A percentile compares a stretch with the other conserved stretches of the same genome.
Conservation (phyloP, 257 asterid genomes). For the Solanum microdontum region DNA sequence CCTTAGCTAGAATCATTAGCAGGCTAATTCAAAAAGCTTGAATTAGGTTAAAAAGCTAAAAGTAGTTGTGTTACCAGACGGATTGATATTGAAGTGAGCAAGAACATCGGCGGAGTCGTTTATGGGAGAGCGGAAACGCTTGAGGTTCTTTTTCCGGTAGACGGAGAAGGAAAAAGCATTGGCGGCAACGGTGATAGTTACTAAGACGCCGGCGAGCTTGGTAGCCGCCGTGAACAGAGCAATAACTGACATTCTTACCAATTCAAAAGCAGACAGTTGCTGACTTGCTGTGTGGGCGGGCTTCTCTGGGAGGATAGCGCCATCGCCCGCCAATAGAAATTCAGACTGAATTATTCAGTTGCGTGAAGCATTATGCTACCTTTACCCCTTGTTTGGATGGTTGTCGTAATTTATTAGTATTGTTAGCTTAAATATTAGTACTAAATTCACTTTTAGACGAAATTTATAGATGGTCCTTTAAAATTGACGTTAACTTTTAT, state of each 20-base stretch:
- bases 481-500: too few relatives aligned
- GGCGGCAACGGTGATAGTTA: slow-evolving; percentile 74
- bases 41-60: neutral
- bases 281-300: neutral
- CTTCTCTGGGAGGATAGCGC: neutral
- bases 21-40: neutral
- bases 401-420: neutral
- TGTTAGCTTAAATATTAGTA: too few relatives aligned
- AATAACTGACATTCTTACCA: slow-evolving; percentile 28
- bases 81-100: slow-evolving; percentile 46
- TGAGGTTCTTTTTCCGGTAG: slow-evolving; percentile 46
- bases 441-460: neutral
- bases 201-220: slow-evolving; percentile 72
- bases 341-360: neutral
- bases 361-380: neutral
- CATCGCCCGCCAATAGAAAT: neutral
- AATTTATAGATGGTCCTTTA: neutral
- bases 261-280: neutral
- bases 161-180: slow-evolving; percentile 65
- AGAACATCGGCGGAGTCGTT: slow-evolving; percentile 60
- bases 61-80: slow-evolving; percentile 23
- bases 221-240: slow-evolving; percentile 57
- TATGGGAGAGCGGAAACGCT: slow-evolving; percentile 56
- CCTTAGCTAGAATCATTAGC: neutral
- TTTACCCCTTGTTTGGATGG: neutral